Evolutionary conservation across 2,329 filamentous ascomycete species (phyloP).

Genomic region (Atkinsonella texensis): DNA sequence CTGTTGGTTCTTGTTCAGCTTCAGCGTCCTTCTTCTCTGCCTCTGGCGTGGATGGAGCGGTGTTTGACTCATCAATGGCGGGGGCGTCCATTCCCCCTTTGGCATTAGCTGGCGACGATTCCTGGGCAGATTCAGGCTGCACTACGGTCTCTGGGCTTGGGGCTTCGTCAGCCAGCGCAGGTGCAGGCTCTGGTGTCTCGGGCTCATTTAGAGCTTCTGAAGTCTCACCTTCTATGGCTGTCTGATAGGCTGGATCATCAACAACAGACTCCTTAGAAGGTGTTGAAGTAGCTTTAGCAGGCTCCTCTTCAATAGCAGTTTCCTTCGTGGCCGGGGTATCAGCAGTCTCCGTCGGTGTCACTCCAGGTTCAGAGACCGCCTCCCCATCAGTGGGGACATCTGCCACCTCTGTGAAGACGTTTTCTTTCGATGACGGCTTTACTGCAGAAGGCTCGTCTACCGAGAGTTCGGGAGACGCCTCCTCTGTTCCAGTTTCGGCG

Average conservation of each 20-base stretch:
- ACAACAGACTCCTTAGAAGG: not conserved
- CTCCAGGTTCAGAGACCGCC: not conserved
- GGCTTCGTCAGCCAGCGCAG: not conserved
- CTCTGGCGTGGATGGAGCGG: not conserved
- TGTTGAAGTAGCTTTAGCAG: not conserved
- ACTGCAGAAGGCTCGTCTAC: not conserved
- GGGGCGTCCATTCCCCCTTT: not conserved
- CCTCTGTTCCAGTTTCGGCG: not conserved
- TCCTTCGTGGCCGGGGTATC: not conserved
- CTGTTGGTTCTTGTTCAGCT: not conserved
- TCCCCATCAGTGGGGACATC: not conserved
- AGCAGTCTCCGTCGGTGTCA: not conserved
- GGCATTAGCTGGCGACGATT: not conserved
- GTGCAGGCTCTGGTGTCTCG: not conserved
- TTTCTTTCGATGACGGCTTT: not conserved
- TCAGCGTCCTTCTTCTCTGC: not conserved
- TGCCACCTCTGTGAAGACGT: not conserved
- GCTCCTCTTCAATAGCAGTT: not conserved
- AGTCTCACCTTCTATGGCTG: not conserved
- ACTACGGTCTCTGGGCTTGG: not conserved
- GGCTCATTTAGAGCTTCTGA: not conserved
- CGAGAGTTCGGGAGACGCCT: not conserved
- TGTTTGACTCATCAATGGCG: not conserved
- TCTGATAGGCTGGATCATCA: not conserved
- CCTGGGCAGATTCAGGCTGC: not conserved